These are phyloP conservation scores for Zarea fungicola DNA, from an alignment of 2,329 filamentous ascomycete species.

Conservation along the genomic window DNA sequence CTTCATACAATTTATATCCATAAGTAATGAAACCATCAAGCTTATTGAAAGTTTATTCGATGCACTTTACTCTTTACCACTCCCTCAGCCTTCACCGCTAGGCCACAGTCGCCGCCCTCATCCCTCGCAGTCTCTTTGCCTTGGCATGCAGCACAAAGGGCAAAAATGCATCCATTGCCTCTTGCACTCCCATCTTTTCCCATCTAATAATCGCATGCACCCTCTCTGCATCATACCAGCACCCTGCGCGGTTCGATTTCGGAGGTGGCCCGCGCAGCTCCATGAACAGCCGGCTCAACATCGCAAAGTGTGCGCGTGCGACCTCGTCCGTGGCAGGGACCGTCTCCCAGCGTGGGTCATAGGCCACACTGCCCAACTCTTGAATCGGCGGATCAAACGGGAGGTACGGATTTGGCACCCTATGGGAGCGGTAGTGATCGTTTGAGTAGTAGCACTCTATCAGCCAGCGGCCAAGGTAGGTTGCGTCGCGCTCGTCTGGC, in stretches of 20 bases:
- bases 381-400: not conserved
- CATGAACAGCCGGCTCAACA: constrained; percentile 11
- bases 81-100: too few relatives aligned
- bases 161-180: constrained; percentile 13
- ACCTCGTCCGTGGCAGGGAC: constrained; percentile 5
- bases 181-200: not conserved
- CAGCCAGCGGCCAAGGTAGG: constrained; percentile 10
- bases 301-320: constrained; percentile 3
- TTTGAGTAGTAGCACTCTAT: constrained; percentile 11
- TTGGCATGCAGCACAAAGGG: constrained; percentile 13
- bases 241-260: constrained; percentile 3
- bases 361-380: not conserved
- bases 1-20: too few relatives aligned
- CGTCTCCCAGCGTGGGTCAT: constrained; percentile 6
- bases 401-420: constrained; percentile 2
- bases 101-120: not conserved
- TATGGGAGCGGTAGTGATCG: constrained; percentile 5
- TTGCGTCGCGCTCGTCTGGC: constrained; percentile 2
- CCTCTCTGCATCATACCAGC: constrained; percentile 14
- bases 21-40: too few relatives aligned
- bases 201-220: constrained; percentile 8
- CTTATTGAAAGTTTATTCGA: too few relatives aligned
- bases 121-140: constrained; percentile 5
- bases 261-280: constrained; percentile 12
- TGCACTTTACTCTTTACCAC: too few relatives aligned